Conservation (phyloP, 306 rosid genomes). For the Vicia faba region DNA sequence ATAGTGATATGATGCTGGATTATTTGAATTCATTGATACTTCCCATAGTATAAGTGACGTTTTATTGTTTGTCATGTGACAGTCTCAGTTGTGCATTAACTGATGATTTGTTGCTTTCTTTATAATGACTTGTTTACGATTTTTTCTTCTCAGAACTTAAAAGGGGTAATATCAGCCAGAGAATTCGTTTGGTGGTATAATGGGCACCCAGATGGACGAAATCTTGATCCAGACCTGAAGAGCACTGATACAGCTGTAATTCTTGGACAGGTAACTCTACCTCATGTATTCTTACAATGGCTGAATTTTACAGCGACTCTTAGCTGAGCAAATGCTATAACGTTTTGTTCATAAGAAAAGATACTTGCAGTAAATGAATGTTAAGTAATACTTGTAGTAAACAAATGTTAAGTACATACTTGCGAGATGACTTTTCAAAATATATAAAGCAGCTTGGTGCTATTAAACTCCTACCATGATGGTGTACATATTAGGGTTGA, state of each 20-base stretch:
- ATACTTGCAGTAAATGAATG: neutral
- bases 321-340: slow-evolving; percentile 9
- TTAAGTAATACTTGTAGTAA: neutral
- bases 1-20: slow-evolving; percentile 4
- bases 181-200: slow-evolving; percentile 99
- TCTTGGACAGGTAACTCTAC: slow-evolving; percentile 81
- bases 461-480: neutral
- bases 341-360: slow-evolving; percentile 15
- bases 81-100: neutral
- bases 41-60: slow-evolving; percentile 20
- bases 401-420: too few relatives aligned
- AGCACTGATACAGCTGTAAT: slow-evolving; percentile 80
- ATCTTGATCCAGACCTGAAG: slow-evolving; percentile 74
- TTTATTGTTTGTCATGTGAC: slow-evolving; percentile 14
- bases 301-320: slow-evolving; percentile 4
- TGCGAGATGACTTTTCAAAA: neutral
- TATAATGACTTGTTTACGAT: slow-evolving; percentile 18
- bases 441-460: neutral
- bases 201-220: slow-evolving; percentile 86
- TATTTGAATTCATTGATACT: slow-evolving; percentile 26
- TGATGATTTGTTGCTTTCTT: slow-evolving; percentile 27
- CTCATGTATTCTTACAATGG: slow-evolving; percentile 8
- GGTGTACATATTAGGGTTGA: neutral
- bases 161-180: slow-evolving; percentile 82
- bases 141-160: slow-evolving; percentile 55